Conservation (phyloP, 768 basidiomycete species). For the Lactarius pseudohatsudake region DNA sequence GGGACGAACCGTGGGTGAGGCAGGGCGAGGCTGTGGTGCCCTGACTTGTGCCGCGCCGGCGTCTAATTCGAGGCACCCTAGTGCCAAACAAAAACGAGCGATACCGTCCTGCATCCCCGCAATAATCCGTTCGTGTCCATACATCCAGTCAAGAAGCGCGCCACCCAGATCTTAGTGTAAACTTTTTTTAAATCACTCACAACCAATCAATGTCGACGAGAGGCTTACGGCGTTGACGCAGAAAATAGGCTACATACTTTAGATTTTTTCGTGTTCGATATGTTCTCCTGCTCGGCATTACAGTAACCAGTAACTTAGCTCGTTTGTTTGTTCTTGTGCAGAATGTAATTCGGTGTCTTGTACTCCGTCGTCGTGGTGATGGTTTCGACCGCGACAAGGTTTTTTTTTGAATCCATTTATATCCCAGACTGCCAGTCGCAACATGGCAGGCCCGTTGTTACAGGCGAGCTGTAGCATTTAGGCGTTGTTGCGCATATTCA, state of each 20-base stretch:
- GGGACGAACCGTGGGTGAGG: constrained; percentile 25
- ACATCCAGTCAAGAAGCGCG: neutral
- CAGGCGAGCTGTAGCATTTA: no score
- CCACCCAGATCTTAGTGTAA: neutral
- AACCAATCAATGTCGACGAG: no score
- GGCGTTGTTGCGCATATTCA: no score
- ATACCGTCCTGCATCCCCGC: neutral
- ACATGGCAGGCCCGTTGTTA: no score
- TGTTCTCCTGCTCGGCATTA: neutral
- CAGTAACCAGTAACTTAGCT: neutral
- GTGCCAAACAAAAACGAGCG: neutral
- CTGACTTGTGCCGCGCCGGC: no score
- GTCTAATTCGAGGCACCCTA: no score
- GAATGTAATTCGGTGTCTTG: neutral
- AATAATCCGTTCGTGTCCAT: neutral
- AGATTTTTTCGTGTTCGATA: neutral
- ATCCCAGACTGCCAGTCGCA: no score
- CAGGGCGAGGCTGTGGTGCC: neutral
- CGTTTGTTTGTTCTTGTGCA: neutral
- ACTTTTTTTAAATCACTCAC: neutral
- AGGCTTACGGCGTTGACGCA: neutral
- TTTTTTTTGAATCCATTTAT: no score
- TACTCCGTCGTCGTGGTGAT: no score
- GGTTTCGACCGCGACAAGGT: no score
- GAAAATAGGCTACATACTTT: neutral